Evolutionary conservation across 2,329 filamentous ascomycete genomes (phyloP), one percentile per base, ranked within the genome.

Genomic region (Ophiostoma sp.): DNA sequence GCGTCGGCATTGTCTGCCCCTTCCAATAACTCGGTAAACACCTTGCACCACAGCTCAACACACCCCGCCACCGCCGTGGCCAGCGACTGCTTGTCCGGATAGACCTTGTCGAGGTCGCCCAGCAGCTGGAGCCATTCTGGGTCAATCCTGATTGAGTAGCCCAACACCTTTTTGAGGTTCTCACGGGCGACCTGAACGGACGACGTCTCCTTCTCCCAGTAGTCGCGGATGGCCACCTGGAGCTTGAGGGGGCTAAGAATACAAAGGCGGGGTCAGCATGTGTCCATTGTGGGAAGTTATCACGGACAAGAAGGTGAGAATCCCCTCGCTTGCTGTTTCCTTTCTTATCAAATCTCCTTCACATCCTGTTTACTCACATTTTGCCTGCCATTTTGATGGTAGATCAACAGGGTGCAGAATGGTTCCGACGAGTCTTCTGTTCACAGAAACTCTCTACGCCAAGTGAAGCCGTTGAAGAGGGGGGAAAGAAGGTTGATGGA

Each of bases 41-140:
- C 80, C 39, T 81, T 80, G 69, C 80, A 80, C 82, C 84, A 87
- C 1, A 80, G 77, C 28, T 82, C 79, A 28, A 87, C 77, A 48
- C 79, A 79, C 3, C 78, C 78, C n/a, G 82, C 78, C 17, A 85
- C 76, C 25, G 77, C 77, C 28, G 79, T 75, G 11, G 84, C 81
- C 15, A 87, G 80, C 42, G 80, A 78, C 3, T 75, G 77, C 71
- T 82, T 83, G 74, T 87, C 84, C 0, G 80, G 75, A 76, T 84
- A 86, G 63, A 79, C 76, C 2, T 70, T 71, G 39, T 81, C 81
- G 1, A 85, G 78, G 17, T 81, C 81, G 15, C 80, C 78, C 64
- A 83, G 76, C 17, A 86, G 79, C 63, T 84, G 81, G 7, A 78
- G 77, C 84, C 85, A 87, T 76, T 86, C 82, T 0, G 84, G 84